Evolutionary conservation across 352 stramenopile genomes (phyloP).

Genomic region (Pythium scleroteichum): DNA sequence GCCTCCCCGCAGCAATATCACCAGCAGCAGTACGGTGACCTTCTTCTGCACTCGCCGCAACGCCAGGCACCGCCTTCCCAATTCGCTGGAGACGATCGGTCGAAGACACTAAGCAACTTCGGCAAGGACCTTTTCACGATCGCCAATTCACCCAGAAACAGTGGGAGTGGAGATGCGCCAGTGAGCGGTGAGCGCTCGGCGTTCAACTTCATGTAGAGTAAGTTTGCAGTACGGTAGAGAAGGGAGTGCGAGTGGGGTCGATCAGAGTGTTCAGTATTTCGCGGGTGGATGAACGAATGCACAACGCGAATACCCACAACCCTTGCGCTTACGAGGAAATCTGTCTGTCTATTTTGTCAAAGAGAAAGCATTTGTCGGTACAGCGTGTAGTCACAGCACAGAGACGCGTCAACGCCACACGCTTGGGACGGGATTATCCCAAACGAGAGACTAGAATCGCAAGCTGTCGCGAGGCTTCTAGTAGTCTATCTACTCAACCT

Average conservation of each 20-base stretch:
- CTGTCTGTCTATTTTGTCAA: conserved; percentile 30
- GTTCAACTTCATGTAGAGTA: conserved; percentile 90
- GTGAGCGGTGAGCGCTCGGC: conserved; percentile 58
- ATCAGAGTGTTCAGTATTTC: not conserved
- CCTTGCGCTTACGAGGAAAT: not conserved
- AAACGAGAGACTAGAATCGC: not conserved
- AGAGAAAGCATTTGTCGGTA: not conserved
- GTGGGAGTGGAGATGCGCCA: conserved; percentile 24
- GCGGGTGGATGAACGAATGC: conserved; percentile 1
- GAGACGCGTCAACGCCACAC: too few relatives aligned
- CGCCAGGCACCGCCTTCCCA: conserved; percentile 30
- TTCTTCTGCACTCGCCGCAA: conserved; percentile 32
- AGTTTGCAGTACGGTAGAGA: conserved; percentile 7
- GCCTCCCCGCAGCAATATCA: conserved; percentile 28
- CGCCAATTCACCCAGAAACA: conserved; percentile 73
- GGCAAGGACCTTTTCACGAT: conserved; percentile 87
- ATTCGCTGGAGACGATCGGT: conserved; percentile 48
- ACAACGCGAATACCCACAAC: not conserved
- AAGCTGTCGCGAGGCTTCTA: too few relatives aligned
- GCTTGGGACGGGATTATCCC: too few relatives aligned
- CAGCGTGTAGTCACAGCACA: too few relatives aligned
- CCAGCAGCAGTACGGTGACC: conserved; percentile 34
- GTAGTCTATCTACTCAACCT: conserved; percentile 37
- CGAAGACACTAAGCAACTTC: conserved; percentile 74
- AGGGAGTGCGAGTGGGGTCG: not conserved